Conservation (phyloP, 257 asterid genomes). For the Solanum chmielewskii region DNA sequence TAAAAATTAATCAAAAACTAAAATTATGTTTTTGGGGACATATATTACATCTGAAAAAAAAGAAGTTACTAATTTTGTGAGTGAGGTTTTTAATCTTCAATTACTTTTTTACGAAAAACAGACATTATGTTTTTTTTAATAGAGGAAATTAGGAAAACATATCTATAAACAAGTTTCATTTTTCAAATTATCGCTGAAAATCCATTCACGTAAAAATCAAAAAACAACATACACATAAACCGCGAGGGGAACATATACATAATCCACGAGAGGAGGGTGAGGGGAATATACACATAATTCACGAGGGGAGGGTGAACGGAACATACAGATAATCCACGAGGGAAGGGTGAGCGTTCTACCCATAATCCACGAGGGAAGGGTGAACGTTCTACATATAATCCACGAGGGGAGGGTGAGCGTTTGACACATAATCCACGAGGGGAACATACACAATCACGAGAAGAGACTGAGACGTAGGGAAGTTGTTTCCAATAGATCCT, state of each 20-base stretch:
- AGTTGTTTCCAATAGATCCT: neutral
- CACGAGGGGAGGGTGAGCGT: no score
- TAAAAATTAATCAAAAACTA: neutral
- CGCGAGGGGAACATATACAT: no score
- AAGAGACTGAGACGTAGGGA: neutral
- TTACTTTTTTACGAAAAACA: neutral
- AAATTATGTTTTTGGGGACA: neutral
- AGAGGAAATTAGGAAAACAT: neutral
- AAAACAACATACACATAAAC: neutral
- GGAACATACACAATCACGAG: neutral
- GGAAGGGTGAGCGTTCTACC: no score
- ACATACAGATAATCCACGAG: neutral
- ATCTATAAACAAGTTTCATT: neutral
- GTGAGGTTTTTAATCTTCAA: neutral
- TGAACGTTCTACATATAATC: no score
- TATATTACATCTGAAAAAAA: neutral
- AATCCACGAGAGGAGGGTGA: neutral
- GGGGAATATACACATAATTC: no score
- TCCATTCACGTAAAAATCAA: neutral
- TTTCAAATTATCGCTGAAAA: neutral
- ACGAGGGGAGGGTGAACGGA: no score
- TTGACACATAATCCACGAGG: no score
- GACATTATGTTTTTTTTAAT: neutral
- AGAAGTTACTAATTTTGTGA: neutral
- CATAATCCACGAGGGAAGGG: no score